These are phyloP conservation scores for Termitomyces sp. DNA, from an alignment of 1,284 basidiomycete species.

Conservation along the genomic window DNA sequence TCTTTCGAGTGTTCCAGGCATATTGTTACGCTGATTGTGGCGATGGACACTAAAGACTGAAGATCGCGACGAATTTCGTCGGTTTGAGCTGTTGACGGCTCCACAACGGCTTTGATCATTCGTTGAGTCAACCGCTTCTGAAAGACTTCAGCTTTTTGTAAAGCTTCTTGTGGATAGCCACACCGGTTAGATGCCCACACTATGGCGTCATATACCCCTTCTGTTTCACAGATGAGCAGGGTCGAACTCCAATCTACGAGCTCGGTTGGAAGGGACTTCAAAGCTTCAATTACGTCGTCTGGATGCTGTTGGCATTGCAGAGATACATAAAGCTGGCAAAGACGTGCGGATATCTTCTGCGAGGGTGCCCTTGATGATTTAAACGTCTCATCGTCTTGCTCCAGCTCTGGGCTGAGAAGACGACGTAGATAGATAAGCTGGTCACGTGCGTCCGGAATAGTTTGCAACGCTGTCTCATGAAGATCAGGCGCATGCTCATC, in stretches of 20 bases:
- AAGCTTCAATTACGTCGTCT: constrained; percentile 57
- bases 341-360: constrained; percentile 40
- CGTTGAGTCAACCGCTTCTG: constrained; percentile 51
- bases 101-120: constrained; percentile 36
- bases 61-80: constrained; percentile 31
- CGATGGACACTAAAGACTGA: constrained; percentile 48
- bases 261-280: constrained; percentile 54
- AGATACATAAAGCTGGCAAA: constrained; percentile 64
- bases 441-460: constrained; percentile 44
- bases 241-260: constrained; percentile 60
- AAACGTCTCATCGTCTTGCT: constrained; percentile 24
- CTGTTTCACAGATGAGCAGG: constrained; percentile 61
- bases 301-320: constrained; percentile 75
- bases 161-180: constrained; percentile 61
- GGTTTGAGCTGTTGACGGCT: constrained; percentile 13
- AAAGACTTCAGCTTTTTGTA: constrained; percentile 61
- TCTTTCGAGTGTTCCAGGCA: constrained; percentile 63
- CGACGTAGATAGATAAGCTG: constrained; percentile 78
- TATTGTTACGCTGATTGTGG: constrained; percentile 57
- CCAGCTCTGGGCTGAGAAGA: constrained; percentile 57
- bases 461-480: constrained; percentile 56
- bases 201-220: constrained; percentile 68
- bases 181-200: constrained; percentile 77
- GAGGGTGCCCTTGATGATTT: constrained; percentile 29
- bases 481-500: constrained; percentile 62